These are phyloP conservation scores for Rhodotorula graminis DNA, from an alignment of 768 basidiomycete genomes.

Conservation along the genomic window DNA sequence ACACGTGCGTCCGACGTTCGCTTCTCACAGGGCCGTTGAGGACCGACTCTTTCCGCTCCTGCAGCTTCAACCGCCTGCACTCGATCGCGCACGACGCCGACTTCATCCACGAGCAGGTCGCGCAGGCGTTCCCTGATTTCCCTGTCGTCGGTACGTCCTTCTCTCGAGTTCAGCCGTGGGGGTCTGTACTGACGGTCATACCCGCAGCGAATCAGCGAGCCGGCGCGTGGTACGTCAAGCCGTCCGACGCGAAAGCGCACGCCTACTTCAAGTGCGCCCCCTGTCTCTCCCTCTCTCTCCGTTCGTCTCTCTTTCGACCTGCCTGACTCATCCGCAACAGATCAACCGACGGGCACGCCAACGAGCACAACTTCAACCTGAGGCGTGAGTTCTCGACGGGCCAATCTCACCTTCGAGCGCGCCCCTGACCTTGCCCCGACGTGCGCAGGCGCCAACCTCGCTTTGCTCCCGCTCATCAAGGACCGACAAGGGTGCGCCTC, in stretches of 20 bases:
- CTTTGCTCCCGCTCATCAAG: slow-evolving; percentile 60
- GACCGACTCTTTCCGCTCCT: no score
- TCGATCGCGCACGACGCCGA: slow-evolving; percentile 72
- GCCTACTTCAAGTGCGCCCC: slow-evolving; percentile 6
- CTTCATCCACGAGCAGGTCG: slow-evolving; percentile 60
- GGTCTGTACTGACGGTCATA: no score
- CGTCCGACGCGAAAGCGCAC: slow-evolving; percentile 54
- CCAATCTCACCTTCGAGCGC: no score
- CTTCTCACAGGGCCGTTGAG: neutral
- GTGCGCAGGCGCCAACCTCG: slow-evolving; percentile 65
- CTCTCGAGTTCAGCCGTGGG: no score
- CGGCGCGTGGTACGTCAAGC: slow-evolving; percentile 88
- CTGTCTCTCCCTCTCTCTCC: neutral
- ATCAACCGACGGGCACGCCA: slow-evolving; percentile 41
- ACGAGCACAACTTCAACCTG: slow-evolving; percentile 55
- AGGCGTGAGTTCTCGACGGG: slow-evolving; percentile 88
- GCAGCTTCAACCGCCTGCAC: slow-evolving; percentile 75
- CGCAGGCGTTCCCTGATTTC: slow-evolving; percentile 52
- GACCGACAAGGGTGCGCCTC: slow-evolving; percentile 57
- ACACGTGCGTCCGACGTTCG: slow-evolving; percentile 3
- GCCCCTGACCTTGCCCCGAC: neutral
- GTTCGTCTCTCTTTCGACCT: no score
- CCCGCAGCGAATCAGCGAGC: slow-evolving; percentile 78
- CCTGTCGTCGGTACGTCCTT: slow-evolving; percentile 54
- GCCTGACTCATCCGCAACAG: no score